Base-by-base conservation (phyloP, 2,329 filamentous ascomycete genomes). In the Stemphylium lycopersici region DNA sequence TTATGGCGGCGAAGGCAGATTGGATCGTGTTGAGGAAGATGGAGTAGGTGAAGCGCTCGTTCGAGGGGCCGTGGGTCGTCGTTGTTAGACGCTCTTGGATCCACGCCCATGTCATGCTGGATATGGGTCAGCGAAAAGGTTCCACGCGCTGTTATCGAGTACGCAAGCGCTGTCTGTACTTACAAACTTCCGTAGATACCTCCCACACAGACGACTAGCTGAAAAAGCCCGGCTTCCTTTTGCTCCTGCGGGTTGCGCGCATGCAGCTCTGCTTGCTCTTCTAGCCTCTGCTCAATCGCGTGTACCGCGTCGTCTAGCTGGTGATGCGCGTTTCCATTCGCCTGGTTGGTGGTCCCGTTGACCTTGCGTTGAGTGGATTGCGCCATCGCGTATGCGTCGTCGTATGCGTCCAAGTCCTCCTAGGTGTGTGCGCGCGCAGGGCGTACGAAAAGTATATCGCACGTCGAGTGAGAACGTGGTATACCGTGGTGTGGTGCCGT, bases 131-230 rank as follows among this genome's bases (percentile, higher is more conserved):
- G 26, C 26, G 26, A 29, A 10, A 29, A 29, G 26, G 31, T 32
- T 20, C 20, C 32, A 15, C 26, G 13, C 12, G 10, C 24, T 8
- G 10, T 24, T 6, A 16, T 12, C n/a, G 1, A 15, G 22, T 44
- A 8, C 8, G 31, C 33, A 37, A 29, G 12, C 10, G 4, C 24
- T 2, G 6, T 20, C 22, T 24, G 22, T 6, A 65, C 77, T 56
- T 84, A 97, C 93, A 99, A 99, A 32, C 93, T 96, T 32, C 89
- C 91, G 76, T 99, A 99, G 67, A 99, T 99, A 55, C 95, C 95
- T 6, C 87, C 87, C n/a, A 97, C 91, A 62, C 93, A 93, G 58
- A 96, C 85, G 43, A 93, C 77, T 51, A 97, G 84, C 76, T 96
- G 90, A 68, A 89, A 71, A 26, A 91, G 73, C 4, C 90, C 90